These are phyloP conservation scores for Monascus purpureus DNA, from an alignment of 495 filamentous ascomycete species.

Conservation along the genomic window DNA sequence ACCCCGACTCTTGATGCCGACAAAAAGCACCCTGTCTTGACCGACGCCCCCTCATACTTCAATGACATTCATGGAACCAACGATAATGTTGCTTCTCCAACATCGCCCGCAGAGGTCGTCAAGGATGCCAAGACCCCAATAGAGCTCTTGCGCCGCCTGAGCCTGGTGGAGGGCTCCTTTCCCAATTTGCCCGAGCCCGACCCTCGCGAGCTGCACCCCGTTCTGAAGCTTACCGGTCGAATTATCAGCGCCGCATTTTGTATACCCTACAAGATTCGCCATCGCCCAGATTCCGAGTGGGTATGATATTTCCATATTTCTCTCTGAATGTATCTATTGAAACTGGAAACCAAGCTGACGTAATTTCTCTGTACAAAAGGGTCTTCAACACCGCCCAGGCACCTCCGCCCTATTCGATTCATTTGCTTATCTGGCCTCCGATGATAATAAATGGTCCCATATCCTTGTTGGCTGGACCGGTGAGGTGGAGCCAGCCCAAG, in stretches of 20 bases:
- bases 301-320: too few species aligned
- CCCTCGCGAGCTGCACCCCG: conserved; percentile 47
- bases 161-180: conserved; percentile 24
- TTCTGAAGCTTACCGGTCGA: conserved; percentile 59
- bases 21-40: conserved; percentile 6
- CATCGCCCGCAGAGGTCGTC: conserved; percentile 28
- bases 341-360: conserved; percentile 3
- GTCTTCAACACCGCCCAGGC: conserved; percentile 61
- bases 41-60: conserved; percentile 18
- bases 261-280: conserved; percentile 61
- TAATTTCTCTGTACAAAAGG: too few species aligned
- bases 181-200: conserved; percentile 39
- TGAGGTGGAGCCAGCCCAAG: conserved; percentile 50
- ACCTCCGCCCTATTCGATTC: conserved; percentile 83
- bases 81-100: conserved; percentile 13
- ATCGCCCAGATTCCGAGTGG: conserved; percentile 58
- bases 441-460: conserved; percentile 67
- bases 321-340: too few species aligned
- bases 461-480: conserved; percentile 87
- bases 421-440: conserved; percentile 67
- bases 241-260: conserved; percentile 82
- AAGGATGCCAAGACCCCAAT: conserved; percentile 39
- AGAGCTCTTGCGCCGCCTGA: conserved; percentile 52
- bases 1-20: conserved; percentile 16
- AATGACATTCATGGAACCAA: conserved; percentile 16